Percentiles rank a stretch among this genome's conserved stretches.
Evolutionary conservation across 1,284 basidiomycete genomes (phyloP).

Genomic region (Apiotrichum siamense): DNA sequence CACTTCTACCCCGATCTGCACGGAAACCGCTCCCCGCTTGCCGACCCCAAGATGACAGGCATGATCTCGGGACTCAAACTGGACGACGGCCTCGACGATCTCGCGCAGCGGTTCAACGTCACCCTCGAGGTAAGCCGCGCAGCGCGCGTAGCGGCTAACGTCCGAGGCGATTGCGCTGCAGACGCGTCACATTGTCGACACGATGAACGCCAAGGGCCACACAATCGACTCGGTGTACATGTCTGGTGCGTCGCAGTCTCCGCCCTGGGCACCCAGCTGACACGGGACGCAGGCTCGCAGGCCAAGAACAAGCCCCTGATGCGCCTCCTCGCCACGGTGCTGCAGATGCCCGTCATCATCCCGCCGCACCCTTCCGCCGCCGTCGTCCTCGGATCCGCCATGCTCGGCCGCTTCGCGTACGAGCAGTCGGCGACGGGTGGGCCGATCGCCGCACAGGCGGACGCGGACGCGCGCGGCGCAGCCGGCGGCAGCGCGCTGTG

Average conservation of each 20-base stretch:
- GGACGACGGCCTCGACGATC: conserved; percentile 69
- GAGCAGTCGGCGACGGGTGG: conserved; percentile 48
- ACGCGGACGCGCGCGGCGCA: conserved; percentile 51
- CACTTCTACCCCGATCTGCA: conserved; percentile 88
- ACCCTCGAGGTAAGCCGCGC: conserved; percentile 61
- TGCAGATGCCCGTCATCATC: conserved; percentile 74
- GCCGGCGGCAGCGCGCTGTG: conserved; percentile 68
- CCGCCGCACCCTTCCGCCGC: conserved; percentile 71
- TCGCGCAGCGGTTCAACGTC: conserved; percentile 84
- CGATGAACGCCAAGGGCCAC: conserved; percentile 84
- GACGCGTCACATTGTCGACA: conserved; percentile 88
- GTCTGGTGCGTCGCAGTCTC: conserved; percentile 47
- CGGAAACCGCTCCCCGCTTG: conserved; percentile 94
- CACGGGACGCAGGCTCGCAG: conserved; percentile 67
- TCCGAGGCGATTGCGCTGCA: conserved; percentile 77
- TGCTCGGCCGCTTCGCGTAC: conserved; percentile 83
- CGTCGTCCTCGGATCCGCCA: conserved; percentile 87
- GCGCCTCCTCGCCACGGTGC: conserved; percentile 81
- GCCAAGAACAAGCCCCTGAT: conserved; percentile 77
- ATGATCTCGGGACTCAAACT: conserved; percentile 82
- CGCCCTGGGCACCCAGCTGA: neutral
- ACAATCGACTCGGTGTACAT: conserved; percentile 81
- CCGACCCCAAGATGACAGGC: conserved; percentile 87
- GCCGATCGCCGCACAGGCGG: conserved; percentile 32
- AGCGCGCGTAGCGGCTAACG: conserved; percentile 1